A percentile compares a stretch with the other conserved stretches of the same genome.
phyloP scores from a whole-genome alignment of 169 alveolate species.

The Eimeria maxima region DNA sequence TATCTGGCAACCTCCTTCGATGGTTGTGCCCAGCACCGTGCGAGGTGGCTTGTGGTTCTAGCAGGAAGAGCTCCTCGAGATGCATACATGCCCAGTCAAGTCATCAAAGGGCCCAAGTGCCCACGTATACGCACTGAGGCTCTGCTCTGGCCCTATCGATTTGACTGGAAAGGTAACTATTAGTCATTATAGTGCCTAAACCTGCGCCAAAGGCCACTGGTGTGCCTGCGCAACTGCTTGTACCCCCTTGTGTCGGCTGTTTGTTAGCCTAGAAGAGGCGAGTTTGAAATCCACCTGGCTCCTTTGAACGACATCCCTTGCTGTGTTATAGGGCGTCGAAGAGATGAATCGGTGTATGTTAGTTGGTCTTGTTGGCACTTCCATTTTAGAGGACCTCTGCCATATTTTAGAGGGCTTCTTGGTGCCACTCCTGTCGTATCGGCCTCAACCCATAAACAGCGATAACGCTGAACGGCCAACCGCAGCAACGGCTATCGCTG shows the following conservation, averaged over 20 bases:
- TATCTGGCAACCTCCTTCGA: background rate
- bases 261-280: background rate
- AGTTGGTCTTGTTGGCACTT: constrained; percentile 28
- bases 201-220: background rate
- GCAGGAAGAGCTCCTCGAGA: constrained; percentile 50
- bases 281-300: background rate
- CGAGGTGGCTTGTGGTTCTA: background rate
- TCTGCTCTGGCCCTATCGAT: constrained; percentile 57
- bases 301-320: background rate
- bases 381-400: constrained; percentile 59
- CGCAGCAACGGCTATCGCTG: background rate
- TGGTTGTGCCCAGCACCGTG: background rate
- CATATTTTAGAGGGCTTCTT: constrained; percentile 42
- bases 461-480: background rate
- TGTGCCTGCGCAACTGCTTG: background rate
- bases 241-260: background rate
- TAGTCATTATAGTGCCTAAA: background rate
- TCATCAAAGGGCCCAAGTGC: background rate
- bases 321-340: constrained; percentile 23
- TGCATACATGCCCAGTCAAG: constrained; percentile 3
- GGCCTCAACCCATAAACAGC: background rate
- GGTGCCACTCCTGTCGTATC: constrained; percentile 61
- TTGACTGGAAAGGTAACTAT: constrained; percentile 68
- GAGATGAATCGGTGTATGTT: constrained; percentile 76
- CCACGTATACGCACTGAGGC: constrained; percentile 60